Conservation (phyloP, 495 filamentous ascomycete species). For the Penicillium robsamsonii region DNA sequence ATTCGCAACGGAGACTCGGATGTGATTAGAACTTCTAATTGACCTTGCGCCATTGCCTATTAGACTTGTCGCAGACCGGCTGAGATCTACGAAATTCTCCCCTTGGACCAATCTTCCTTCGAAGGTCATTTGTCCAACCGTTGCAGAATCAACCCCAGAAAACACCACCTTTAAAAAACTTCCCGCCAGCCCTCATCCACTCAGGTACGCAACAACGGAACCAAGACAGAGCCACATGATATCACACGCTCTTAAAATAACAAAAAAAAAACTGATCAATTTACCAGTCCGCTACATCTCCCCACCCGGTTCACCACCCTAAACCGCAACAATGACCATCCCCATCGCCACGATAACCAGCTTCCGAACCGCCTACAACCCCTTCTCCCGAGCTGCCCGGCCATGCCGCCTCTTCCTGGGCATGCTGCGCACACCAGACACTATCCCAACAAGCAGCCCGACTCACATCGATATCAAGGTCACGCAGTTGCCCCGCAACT, state of each 20-base stretch:
- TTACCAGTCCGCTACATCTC: neutral
- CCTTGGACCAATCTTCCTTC: neutral
- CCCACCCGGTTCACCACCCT: neutral
- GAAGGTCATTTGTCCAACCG: neutral
- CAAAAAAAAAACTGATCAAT: neutral
- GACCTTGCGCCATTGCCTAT: slow-evolving; percentile 3
- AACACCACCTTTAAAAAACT: slow-evolving; percentile 23
- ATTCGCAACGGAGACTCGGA: slow-evolving; percentile 5
- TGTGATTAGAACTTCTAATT: slow-evolving; percentile 6
- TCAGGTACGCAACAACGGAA: slow-evolving; percentile 17
- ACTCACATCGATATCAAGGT: slow-evolving; percentile 77
- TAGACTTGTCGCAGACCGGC: neutral
- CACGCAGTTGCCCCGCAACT: slow-evolving; percentile 62
- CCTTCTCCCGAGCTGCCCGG: slow-evolving; percentile 73
- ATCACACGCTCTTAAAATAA: neutral
- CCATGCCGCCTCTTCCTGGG: slow-evolving; percentile 84
- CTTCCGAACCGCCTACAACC: slow-evolving; percentile 84
- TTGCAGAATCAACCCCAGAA: neutral
- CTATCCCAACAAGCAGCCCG: slow-evolving; percentile 65
- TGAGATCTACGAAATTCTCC: neutral
- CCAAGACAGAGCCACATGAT: neutral
- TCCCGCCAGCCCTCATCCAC: slow-evolving; percentile 14
- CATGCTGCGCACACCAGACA: slow-evolving; percentile 60
- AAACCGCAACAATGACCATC: slow-evolving; percentile 70
- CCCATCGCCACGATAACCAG: slow-evolving; percentile 63